Conservation (phyloP, 176 grass and related monocot genomes). For the Neostapfia colusana region DNA sequence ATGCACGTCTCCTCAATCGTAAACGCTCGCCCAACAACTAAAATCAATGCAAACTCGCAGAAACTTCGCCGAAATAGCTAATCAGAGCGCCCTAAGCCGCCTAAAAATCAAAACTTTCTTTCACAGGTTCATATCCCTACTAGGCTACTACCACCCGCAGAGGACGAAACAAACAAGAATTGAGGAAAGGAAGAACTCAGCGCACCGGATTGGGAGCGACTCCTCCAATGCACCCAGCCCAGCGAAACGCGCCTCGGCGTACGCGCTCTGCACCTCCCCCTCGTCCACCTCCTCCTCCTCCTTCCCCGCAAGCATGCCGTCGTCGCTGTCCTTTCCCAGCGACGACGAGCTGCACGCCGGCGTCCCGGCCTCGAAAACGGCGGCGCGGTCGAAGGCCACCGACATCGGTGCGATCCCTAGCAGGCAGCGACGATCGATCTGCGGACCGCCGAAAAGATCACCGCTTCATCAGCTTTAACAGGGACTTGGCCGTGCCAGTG, state of each 20-base stretch:
- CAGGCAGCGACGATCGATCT: not conserved
- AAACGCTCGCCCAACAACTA: not conserved
- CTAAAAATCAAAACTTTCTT: not conserved
- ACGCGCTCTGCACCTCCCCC: slow-evolving; percentile 57
- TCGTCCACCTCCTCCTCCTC: slow-evolving; percentile 24
- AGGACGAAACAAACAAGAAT: not conserved
- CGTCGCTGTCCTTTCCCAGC: slow-evolving; percentile 53
- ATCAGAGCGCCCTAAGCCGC: not conserved
- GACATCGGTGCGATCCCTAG: not conserved
- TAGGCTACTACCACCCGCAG: slow-evolving; percentile 17
- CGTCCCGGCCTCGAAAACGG: slow-evolving; percentile 11
- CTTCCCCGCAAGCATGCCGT: slow-evolving; percentile 2
- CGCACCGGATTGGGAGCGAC: slow-evolving; percentile 57
- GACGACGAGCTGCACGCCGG: slow-evolving; percentile 43
- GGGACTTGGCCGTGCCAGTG: not conserved
- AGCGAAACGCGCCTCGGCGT: slow-evolving; percentile 26
- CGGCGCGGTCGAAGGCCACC: slow-evolving; percentile 23
- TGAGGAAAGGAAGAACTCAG: not conserved
- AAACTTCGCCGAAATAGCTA: not conserved
- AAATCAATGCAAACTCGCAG: not conserved
- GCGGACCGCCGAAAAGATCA: not conserved
- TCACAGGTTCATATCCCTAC: not conserved
- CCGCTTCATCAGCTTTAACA: not conserved
- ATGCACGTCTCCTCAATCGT: not conserved
- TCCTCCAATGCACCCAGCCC: slow-evolving; percentile 52